Base-by-base conservation (phyloP, 306 rosid species). In the Quercus alba region DNA sequence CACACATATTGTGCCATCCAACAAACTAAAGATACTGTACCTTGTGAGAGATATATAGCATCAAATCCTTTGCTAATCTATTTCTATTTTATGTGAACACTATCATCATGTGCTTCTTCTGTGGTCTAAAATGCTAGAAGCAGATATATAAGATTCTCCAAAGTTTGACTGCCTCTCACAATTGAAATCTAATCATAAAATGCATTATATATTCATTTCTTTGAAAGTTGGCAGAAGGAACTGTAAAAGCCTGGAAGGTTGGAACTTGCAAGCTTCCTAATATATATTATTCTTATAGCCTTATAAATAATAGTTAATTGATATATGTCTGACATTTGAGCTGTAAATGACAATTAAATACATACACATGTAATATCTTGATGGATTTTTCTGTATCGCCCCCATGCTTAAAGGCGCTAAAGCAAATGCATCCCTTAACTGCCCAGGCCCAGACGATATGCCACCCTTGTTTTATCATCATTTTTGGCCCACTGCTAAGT, bases 241-340 rank as follows among this genome's bases (percentile, higher is more conserved):
- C 33, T 28, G 14, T 18, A 8, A 41, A 41, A 41, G 46, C 12
- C 46, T 41, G 46, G 46, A 41, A 41, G 46, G 46, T 41, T 41
- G 12, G 46, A 41, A 41, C 46, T 41, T 8, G 20, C 75, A 70
- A 71, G 49, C 76, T 78, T 78, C 81, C 70, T 19, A 19, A 8
- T 26, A 11, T 56, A 8, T 57, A 6, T 8, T 31, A 19, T n/a
- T 3, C 54, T 41, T 41, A 15, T 15, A 21, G 28, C 49, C 26
- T 13, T 28, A 4, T 3, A 10, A 17, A 4, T 3, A 10, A 17
- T 18, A 1, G 59, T 14, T 6, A 72, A 12, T 12, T 18, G 54
- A 35, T 28, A 59, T 0, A 31, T 5, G 6, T 1, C 18, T 14
- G 30, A 46, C 3, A 26, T 14, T 62, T 49, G 17, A 25, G 38